Evolutionary conservation across 306 rosid species (phyloP), one percentile per base, ranked within the genome.

Genomic region (Luffa aegyptiaca): DNA sequence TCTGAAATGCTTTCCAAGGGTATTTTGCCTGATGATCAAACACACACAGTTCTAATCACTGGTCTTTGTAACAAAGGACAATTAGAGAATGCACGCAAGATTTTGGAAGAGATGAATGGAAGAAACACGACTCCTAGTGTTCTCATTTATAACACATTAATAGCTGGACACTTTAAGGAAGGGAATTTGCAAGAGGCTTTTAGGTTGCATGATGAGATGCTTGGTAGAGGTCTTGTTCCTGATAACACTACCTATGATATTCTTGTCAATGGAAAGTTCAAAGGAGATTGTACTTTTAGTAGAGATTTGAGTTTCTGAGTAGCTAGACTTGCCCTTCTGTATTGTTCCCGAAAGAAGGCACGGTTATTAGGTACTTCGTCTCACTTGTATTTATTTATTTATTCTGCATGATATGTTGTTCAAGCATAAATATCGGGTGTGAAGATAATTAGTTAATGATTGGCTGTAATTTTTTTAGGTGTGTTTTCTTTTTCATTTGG

Each of bases 121-220:
- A 87, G 76, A 82, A 73, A 78, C 49, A 37, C 80, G 75, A 79
- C 87, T 80, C 87, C 98, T 51, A 86, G 79, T 10, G 92, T 83
- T 83, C 89, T 88, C 80, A 76, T 91, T 35, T 91, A 93, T 88
- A 90, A 85, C 79, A 81, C 87, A 64, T 81, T 92, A 82, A 89
- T 92, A 84, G 91, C 88, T 75, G 92, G 93, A 44, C 73, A 87
- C 84, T 92, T 92, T 66, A 90, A 79, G 88, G 88, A 80, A 77
- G 98, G 97, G 49, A 87, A 90, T 85, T 81, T 91, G 81, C 85
- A 85, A 75, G 91, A 89, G 78, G 91, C 98, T 3, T 89, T 89
- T 83, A 86, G 90, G 83, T 81, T 93, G 83, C 93, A 90, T 78
- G 92, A 89, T 81, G 98, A 93, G 88, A 92, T 93, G 97, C 91